phyloP scores from a whole-genome alignment of 179 eudicot species.

The Silene vulgaris region DNA sequence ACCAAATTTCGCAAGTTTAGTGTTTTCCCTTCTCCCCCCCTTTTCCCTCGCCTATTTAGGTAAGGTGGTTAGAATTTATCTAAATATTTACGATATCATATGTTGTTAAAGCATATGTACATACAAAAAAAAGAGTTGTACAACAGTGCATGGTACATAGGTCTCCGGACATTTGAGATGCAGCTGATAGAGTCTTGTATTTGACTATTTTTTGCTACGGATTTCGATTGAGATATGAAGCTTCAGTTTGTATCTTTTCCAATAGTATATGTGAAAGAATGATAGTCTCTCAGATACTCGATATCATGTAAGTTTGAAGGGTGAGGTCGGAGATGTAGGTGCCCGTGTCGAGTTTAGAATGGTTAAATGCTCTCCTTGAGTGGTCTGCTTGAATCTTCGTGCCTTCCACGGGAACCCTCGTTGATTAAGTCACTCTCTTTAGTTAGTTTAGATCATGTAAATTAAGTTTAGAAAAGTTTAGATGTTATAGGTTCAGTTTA shows the following conservation, averaged over 20 bases:
- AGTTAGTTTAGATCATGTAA: too few species aligned
- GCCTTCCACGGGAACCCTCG: too few species aligned
- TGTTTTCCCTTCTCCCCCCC: not conserved
- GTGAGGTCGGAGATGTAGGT: too few species aligned
- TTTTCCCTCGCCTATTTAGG: not conserved
- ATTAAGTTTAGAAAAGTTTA: too few species aligned
- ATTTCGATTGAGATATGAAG: not conserved
- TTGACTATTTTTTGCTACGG: not conserved
- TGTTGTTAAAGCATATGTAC: constrained; percentile 23
- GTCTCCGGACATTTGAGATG: constrained; percentile 16
- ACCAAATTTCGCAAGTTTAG: constrained; percentile 22
- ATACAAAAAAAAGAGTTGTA: constrained; percentile 21
- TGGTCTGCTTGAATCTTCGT: too few species aligned
- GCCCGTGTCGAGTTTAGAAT: too few species aligned
- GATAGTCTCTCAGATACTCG: not conserved
- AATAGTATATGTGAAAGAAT: not conserved
- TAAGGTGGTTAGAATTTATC: constrained; percentile 15
- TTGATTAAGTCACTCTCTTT: too few species aligned
- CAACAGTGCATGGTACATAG: constrained; percentile 16
- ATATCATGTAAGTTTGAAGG: too few species aligned
- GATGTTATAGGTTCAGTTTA: too few species aligned
- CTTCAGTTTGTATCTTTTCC: not conserved
- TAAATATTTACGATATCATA: constrained; percentile 10
- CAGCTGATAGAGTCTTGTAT: not conserved
- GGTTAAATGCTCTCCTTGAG: too few species aligned